Evolutionary conservation across 352 stramenopile genomes (phyloP), one percentile per base, ranked within the genome.

Genomic region (Peronosclerospora sorghi): DNA sequence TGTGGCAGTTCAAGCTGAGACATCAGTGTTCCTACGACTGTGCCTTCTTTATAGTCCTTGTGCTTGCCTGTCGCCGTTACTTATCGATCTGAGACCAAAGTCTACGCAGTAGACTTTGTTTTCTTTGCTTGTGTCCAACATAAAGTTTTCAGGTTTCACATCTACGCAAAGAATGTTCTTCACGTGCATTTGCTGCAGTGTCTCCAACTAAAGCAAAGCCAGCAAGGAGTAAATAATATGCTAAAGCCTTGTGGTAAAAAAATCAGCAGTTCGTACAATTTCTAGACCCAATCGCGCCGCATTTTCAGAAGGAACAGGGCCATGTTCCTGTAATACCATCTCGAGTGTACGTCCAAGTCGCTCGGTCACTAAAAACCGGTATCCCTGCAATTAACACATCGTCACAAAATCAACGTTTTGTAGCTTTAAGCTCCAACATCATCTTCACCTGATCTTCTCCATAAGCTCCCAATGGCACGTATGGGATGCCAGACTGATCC

Each of bases 81-180:
- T n/a, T 88, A 91, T 12, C 75, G 69, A 40, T 95, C 82, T 0
- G 91, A 81, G 28, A 97, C 86, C 88, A 60, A 97, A 94, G 54
- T 97, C 91, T 35, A 97, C 70, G 32, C 90, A 83, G 32, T 94
- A 93, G 18, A 97, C 64, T 39, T 59, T 59, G 40, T 46, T 79
- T 53, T 88, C 79, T 41, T 70, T 54, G 5, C 42, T 38, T 5
- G 32, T 44, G 47, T 83, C 50, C 20, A 97, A 53, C 91, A 97
- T 96, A 41, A 97, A 96, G 54, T 97, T 97, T 43, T 97, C 91
- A 0, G 87, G 72, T 56, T 97, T 97, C 34, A 97, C 77, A n/a
- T n/a, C n/a, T n/a, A n/a, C n/a, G n/a, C n/a, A n/a, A n/a, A n/a
- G n/a, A n/a, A n/a, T n/a, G n/a, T n/a, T n/a, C n/a, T n/a, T n/a